phyloP scores from a whole-genome alignment of 208 protist genomes.

The Leishmania martiniquensis region DNA sequence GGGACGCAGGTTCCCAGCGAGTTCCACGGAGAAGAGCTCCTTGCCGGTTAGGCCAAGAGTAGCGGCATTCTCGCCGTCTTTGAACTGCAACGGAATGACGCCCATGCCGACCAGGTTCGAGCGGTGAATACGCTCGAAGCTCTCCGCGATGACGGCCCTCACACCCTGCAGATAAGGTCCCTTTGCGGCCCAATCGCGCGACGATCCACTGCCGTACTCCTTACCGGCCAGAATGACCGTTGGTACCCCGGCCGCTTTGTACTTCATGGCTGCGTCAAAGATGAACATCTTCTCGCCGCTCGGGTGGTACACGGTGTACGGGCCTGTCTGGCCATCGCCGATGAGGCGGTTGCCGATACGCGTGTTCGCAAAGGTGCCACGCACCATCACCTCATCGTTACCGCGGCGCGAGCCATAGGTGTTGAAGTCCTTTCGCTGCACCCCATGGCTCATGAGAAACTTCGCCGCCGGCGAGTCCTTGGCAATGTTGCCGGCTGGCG shows the following conservation, averaged over 20 bases:
- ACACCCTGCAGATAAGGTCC: conserved; percentile 95
- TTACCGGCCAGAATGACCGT: conserved; percentile 95
- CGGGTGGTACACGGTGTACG: conserved; percentile 93
- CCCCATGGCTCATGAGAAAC: conserved; percentile 76
- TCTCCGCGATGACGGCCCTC: conserved; percentile 93
- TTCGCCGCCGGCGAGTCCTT: conserved; percentile 93
- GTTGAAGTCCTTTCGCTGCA: conserved; percentile 96
- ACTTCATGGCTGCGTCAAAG: conserved; percentile 95
- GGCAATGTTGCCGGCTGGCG: conserved; percentile 95
- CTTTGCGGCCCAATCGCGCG: conserved; percentile 97
- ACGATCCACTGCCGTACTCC: conserved; percentile 96
- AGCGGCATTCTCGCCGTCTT: conserved; percentile 80
- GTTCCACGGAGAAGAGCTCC: conserved; percentile 92
- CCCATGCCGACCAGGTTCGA: conserved; percentile 96
- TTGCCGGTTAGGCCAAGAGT: conserved; percentile 93
- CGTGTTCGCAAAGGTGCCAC: conserved; percentile 97
- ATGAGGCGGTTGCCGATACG: conserved; percentile 94
- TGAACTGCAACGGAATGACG: conserved; percentile 96
- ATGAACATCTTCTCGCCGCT: conserved; percentile 93
- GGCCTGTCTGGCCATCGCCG: conserved; percentile 89
- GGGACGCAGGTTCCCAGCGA: conserved; percentile 81
- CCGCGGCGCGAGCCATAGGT: conserved; percentile 96
- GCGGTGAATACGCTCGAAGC: conserved; percentile 96
- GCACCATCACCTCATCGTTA: conserved; percentile 97
- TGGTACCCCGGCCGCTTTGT: conserved; percentile 66